Evolutionary conservation across 768 basidiomycete species (phyloP).

Genomic region (Mycena filopes): DNA sequence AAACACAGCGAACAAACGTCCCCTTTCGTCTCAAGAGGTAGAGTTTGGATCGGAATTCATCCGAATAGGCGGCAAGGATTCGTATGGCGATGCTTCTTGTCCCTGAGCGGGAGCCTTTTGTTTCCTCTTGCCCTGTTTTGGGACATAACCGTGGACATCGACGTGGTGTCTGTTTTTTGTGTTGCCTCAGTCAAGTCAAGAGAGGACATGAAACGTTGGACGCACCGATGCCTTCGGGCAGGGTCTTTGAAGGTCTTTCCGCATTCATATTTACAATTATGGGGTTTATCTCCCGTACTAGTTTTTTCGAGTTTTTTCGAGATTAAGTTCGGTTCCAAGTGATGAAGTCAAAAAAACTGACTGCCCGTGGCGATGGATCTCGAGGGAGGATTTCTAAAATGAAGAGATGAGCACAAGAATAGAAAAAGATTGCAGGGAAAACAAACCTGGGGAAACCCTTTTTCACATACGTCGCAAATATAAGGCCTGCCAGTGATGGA

Average conservation of each 20-base stretch:
- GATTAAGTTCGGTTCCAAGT: too few species aligned
- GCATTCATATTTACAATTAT: slow-evolving; percentile 62
- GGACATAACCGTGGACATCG: slow-evolving; percentile 60
- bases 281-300: slow-evolving; percentile 69
- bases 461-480: slow-evolving; percentile 61
- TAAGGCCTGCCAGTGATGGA: slow-evolving; percentile 55
- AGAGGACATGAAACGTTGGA: too few species aligned
- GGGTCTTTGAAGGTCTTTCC: slow-evolving; percentile 70
- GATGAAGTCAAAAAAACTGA: slow-evolving; percentile 34
- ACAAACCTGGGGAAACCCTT: slow-evolving; percentile 58
- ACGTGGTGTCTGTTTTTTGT: too few species aligned
- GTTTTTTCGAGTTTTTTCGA: too few species aligned
- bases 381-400: slow-evolving; percentile 63
- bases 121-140: slow-evolving; percentile 56
- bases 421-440: background rate
- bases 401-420: slow-evolving; percentile 7
- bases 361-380: slow-evolving; percentile 69
- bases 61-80: slow-evolving; percentile 9
- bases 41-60: slow-evolving; percentile 13
- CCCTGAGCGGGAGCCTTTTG: slow-evolving; percentile 42
- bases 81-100: slow-evolving; percentile 20
- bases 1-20: background rate
- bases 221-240: slow-evolving; percentile 67
- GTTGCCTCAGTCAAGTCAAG: too few species aligned
- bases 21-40: background rate